Base-by-base conservation (phyloP, 106 monocot genomes). In the Vanilla planifolia region DNA sequence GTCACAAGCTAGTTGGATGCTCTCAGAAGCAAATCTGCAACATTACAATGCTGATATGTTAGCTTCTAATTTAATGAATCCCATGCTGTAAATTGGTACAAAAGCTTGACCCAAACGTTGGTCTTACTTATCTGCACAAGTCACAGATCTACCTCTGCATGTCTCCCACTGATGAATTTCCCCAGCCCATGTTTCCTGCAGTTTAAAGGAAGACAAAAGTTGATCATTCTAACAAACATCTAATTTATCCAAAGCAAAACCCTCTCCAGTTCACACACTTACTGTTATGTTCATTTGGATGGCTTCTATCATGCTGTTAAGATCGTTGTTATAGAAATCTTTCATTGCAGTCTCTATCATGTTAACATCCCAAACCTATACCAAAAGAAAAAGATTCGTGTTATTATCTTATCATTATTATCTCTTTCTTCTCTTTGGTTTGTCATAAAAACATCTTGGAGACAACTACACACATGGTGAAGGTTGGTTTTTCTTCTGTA, bases 401-500 rank as follows among this genome's bases (percentile, higher is more conserved):
- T 59, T 20, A 37, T n/a, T 59, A 5, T 3, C 36, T 33, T 59
- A n/a, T n/a, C n/a, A n/a, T n/a, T n/a, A n/a, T n/a, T n/a, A n/a
- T n/a, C n/a, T n/a, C n/a, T n/a, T n/a, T n/a, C n/a, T n/a, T n/a
- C n/a, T n/a, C 23, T 45, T 28, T 32, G 40, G 30, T 45, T 43
- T 22, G 10, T n/a, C 33, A 33, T 7, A 16, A 71, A 24, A 27
- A 14, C 11, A 33, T 33, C 43, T 28, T 2, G 25, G 25, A 21
- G 16, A 23, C 17, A 41, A 50, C 47, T 26, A 32, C n/a, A n/a
- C n/a, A 86, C 93, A 72, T 89, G 85, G 47, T 89, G 93, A 57
- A 93, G 89, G 56, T 93, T 93, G 60, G 67, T 72, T 43, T 93
- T 93, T 43, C 77, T 79, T 28, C 82, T 28, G 50, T 93, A 93